These are phyloP conservation scores for Laburnicola sp. DNA, from an alignment of 2,329 filamentous ascomycete species.

Conservation along the genomic window DNA sequence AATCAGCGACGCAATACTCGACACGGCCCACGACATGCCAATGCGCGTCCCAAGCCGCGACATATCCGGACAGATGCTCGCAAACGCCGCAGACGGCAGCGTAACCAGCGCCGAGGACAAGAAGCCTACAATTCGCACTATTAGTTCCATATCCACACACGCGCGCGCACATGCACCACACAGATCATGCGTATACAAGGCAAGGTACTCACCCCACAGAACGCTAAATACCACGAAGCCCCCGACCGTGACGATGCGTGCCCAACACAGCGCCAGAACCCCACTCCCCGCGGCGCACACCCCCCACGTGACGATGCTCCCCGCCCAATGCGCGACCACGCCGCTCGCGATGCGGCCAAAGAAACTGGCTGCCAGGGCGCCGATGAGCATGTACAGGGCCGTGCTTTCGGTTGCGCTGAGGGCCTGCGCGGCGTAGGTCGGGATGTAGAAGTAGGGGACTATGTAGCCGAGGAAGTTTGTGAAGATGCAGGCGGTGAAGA, in stretches of 20 bases:
- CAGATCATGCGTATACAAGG: background rate
- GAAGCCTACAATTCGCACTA: slow-evolving; percentile 30
- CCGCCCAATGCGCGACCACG: slow-evolving; percentile 36
- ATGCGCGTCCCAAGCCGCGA: slow-evolving; percentile 40
- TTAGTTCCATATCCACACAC: background rate
- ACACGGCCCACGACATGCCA: slow-evolving; percentile 45
- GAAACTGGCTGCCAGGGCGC: slow-evolving; percentile 37
- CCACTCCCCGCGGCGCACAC: slow-evolving; percentile 34
- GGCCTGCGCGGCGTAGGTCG: slow-evolving; percentile 37
- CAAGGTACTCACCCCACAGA: slow-evolving; percentile 37
- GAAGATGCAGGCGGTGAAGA: slow-evolving; percentile 42
- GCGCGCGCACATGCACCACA: too few relatives aligned
- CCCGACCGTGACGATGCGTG: slow-evolving; percentile 33
- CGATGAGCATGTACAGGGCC: slow-evolving; percentile 38
- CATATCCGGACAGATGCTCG: slow-evolving; percentile 42
- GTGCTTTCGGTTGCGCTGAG: slow-evolving; percentile 36
- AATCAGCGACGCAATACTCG: slow-evolving; percentile 40
- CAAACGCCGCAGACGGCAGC: slow-evolving; percentile 42
- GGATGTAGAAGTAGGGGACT: slow-evolving; percentile 45
- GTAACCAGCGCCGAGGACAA: slow-evolving; percentile 45
- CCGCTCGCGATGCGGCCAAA: slow-evolving; percentile 38
- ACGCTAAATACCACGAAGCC: slow-evolving; percentile 41
- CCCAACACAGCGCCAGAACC: slow-evolving; percentile 37
- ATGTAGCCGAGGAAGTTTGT: slow-evolving; percentile 44
- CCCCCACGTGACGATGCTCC: slow-evolving; percentile 41